These are phyloP conservation scores for Podosphaera xanthii DNA, from an alignment of 2,329 filamentous ascomycete species.

Conservation along the genomic window DNA sequence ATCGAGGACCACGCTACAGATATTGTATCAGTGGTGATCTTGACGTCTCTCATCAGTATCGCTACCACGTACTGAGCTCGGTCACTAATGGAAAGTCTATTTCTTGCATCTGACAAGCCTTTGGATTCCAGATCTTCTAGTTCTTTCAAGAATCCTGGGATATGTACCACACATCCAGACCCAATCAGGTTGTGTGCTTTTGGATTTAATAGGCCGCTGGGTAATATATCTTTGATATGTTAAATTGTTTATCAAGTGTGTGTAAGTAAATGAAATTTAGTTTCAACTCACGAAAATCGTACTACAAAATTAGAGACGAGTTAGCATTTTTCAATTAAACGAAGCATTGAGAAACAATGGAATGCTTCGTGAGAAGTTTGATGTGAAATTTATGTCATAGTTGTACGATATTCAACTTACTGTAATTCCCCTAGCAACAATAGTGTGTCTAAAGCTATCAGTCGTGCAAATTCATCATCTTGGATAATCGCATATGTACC, in stretches of 20 bases:
- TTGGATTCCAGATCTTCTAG: conserved; percentile 35
- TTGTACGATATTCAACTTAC: conserved; percentile 1
- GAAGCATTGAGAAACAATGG: background rate
- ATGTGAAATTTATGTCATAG: background rate
- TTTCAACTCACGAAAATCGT: conserved; percentile 18
- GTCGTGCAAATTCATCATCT: background rate
- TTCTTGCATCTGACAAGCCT: conserved; percentile 29
- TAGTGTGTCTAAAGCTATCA: conserved; percentile 17
- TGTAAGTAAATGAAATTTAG: background rate
- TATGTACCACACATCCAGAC: conserved; percentile 43
- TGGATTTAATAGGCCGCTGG: conserved; percentile 50
- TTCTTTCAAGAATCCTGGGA: conserved; percentile 43
- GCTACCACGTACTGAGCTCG: conserved; percentile 4
- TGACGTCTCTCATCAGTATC: background rate
- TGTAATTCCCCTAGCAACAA: conserved; percentile 18
- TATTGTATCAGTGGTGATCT: background rate
- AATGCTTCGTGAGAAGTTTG: background rate
- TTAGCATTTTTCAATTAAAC: background rate
- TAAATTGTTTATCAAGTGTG: background rate
- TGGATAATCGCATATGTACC: conserved; percentile 5
- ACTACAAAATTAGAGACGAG: conserved; percentile 8
- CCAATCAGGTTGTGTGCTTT: conserved; percentile 51
- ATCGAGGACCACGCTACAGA: conserved; percentile 28
- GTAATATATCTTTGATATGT: conserved; percentile 24
- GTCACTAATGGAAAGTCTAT: conserved; percentile 36